These are phyloP conservation scores for Gonapodya sp. DNA, from an alignment of 192 early-diverging fungal species.

Conservation along the genomic window DNA sequence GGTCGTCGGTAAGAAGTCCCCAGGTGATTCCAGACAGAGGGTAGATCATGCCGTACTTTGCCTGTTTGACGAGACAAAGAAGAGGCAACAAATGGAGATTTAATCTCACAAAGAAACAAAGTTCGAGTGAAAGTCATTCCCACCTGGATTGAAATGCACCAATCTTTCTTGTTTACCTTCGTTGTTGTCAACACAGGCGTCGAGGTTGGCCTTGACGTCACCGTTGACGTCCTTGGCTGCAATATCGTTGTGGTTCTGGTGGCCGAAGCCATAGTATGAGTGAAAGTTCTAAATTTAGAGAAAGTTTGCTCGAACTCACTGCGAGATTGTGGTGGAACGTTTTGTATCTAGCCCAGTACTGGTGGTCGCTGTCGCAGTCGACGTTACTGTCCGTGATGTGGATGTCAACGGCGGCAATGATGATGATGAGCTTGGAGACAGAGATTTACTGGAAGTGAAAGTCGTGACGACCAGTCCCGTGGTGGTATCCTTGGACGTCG, in stretches of 20 bases:
- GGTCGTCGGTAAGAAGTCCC: slow-evolving; percentile 1
- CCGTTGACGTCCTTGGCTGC: background rate
- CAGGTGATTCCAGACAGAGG: background rate
- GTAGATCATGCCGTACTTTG: slow-evolving; percentile 1
- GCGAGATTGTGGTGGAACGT: background rate
- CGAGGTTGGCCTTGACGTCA: background rate
- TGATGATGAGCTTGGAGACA: background rate
- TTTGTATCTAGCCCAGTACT: background rate
- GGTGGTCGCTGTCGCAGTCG: too few relatives aligned
- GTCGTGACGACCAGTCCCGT: background rate
- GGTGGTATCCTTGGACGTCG: background rate
- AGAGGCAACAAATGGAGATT: background rate
- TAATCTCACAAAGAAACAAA: background rate
- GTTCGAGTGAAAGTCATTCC: background rate
- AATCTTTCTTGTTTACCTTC: background rate
- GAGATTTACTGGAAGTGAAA: background rate
- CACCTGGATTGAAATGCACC: slow-evolving; percentile 1
- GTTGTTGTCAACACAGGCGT: background rate
- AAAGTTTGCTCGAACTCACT: background rate
- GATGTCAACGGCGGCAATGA: background rate
- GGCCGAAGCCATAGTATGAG: background rate
- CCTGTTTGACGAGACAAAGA: background rate
- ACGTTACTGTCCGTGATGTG: background rate
- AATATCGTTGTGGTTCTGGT: background rate
- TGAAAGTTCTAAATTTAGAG: background rate